Base-by-base conservation (phyloP, 192 early-diverging fungal species). In the Rhizophagus sp. region DNA sequence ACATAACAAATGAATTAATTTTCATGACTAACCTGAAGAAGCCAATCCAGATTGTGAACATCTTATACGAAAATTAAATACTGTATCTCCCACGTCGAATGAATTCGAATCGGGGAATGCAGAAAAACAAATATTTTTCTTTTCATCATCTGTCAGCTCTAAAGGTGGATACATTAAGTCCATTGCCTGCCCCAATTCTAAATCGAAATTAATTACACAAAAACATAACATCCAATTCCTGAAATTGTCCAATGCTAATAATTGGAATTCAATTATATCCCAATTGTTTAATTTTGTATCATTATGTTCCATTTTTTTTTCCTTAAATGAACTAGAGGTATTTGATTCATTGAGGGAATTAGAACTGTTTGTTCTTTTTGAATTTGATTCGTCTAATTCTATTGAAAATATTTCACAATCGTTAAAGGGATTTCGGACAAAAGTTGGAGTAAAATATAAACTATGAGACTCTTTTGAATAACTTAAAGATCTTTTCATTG, bases 201-300 rank as follows among this genome's bases (percentile, higher is more conserved):
- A 87, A 85, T 95, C 93, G 89, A 95, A 95, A 81, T 95, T 91
- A 67, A 95, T 93, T 24, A 90, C 85, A 62, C 90, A 92, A 84
- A 94, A 93, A 76, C 92, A 89, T 30, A 93, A 79, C 63, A 93
- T 85, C 93, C 93, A 94, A 70, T 90, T 87, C 13, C 89, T 84
- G 78, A 90, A 87, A 62, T 81, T 82, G 30, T 80, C 81, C 22
- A 90, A 85, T 9, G 84, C 83, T 9, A 81, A 30, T 77, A 84
- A 81, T 47, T 47, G 44, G 11, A 47, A 47, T 62, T 84, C 83
- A 78, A 84, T 80, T 44, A 82, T 82, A 62, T 84, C 81, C 83
- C 85, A 84, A 36, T 79, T 82, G 34, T 79, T 82, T 22, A 73
- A 73, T 39, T 70, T 70, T n/a, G 33, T 70, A 70, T 70, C 4